Base-by-base conservation (phyloP, 2,329 filamentous ascomycete genomes). In the Scolecobasidium constrictum region DNA sequence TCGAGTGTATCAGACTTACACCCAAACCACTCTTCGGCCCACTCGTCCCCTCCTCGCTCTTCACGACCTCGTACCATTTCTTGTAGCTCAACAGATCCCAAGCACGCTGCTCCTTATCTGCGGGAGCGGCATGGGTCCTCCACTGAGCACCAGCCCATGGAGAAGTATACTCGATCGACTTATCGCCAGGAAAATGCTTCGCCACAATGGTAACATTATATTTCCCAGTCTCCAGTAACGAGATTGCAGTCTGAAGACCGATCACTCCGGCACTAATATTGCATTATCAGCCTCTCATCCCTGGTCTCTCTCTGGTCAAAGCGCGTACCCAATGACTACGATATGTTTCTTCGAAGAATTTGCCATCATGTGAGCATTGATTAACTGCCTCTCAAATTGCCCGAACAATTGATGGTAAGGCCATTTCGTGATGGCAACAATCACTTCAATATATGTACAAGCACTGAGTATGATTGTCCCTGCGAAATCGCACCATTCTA, bases 141-240 rank as follows among this genome's bases (percentile, higher is more conserved):
- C 67, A 71, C 42, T 69, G 63, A 2, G 64, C 68, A 4, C 68
- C 68, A 2, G 68, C 68, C 65, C 65, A 67, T 36, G 64, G 61
- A 15, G 64, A 67, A 3, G 65, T 62, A 46, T 68, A 69, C 19
- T 64, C 56, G 38, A 60, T 57, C 53, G 56, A 60, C 42, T 52
- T 46, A 45, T 67, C 63, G 6, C 63, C 62, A 1, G 66, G 67
- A 3, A 65, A 52, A 48, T 68, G 57, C 5, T 62, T 54, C 5
- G 66, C 64, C 5, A 71, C 47, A 16, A 71, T 53, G 0, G 61
- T 67, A 21, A 69, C 62, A 12, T 49, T 47, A 45, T 65, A 63
- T n/a, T n/a, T n/a, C 2, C 61, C 60, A 15, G 56, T 55, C 47
- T 65, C 58, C 5, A 64, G 58, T 4, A 70, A 55, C 20, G 56